Evolutionary conservation across 2,329 filamentous ascomycete genomes (phyloP).

Genomic region (Bipolaris zeicola): DNA sequence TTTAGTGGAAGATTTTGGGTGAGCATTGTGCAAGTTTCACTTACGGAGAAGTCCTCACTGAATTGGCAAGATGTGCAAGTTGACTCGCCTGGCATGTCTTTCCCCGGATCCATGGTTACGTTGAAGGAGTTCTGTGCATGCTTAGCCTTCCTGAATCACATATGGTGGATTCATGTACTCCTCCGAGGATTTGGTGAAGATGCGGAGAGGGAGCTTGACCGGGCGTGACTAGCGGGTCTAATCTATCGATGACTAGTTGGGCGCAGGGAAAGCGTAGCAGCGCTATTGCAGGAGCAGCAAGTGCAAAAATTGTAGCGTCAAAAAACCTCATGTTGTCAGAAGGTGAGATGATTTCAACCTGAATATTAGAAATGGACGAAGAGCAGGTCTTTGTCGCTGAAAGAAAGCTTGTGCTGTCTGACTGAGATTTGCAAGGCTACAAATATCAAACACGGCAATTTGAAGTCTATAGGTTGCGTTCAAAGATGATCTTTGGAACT

Average conservation of each 20-base stretch:
- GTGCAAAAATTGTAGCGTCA: conserved; percentile 12
- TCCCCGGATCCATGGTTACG: conserved; percentile 28
- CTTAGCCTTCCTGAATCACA: neutral
- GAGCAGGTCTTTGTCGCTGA: neutral
- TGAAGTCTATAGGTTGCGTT: neutral
- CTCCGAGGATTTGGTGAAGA: conserved; percentile 34
- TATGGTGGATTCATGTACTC: conserved; percentile 8
- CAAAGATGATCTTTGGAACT: neutral
- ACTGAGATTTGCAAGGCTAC: neutral
- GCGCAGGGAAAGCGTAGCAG: conserved; percentile 34
- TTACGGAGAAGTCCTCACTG: conserved; percentile 31
- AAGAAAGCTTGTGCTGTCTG: conserved; percentile 5
- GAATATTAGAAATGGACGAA: neutral
- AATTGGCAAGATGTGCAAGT: conserved; percentile 40
- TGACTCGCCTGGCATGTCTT: conserved; percentile 30
- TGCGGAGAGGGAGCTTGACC: conserved; percentile 32
- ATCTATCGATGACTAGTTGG: conserved; percentile 30
- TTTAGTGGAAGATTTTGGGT: neutral
- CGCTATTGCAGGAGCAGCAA: conserved; percentile 26
- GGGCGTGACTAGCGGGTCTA: conserved; percentile 35
- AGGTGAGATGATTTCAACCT: neutral
- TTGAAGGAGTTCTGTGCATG: conserved; percentile 30
- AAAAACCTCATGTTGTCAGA: conserved; percentile 27
- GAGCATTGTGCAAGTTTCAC: neutral
- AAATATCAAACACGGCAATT: neutral